These are phyloP conservation scores for Fusarium humuli DNA, from an alignment of 2,329 filamentous ascomycete genomes.

Conservation along the genomic window DNA sequence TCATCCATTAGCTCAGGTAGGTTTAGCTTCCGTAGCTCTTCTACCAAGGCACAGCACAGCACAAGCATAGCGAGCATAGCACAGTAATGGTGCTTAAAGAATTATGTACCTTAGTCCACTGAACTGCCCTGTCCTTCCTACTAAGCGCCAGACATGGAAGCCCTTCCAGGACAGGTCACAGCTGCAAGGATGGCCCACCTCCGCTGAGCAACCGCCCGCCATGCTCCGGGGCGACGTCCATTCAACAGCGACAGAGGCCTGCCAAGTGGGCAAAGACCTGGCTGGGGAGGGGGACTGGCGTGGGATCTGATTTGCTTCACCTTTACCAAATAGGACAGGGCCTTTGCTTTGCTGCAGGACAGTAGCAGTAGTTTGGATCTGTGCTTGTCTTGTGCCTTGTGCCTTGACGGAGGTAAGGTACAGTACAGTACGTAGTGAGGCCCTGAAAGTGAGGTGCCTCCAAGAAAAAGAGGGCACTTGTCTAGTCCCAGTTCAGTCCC, in stretches of 20 bases:
- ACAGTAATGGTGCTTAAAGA: neutral
- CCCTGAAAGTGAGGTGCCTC: slow-evolving; percentile 7
- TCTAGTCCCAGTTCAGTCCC: neutral
- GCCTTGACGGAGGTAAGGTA: slow-evolving; percentile 36
- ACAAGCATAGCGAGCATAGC: slow-evolving; percentile 29
- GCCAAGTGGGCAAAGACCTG: slow-evolving; percentile 35
- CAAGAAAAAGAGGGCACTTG: slow-evolving; percentile 1
- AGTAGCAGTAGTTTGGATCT: slow-evolving; percentile 6
- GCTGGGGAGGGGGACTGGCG: slow-evolving; percentile 38
- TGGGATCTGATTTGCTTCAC: slow-evolving; percentile 43
- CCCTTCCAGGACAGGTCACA: slow-evolving; percentile 16
- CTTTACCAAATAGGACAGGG: slow-evolving; percentile 5
- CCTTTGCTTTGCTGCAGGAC: slow-evolving; percentile 20
- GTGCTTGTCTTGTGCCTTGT: slow-evolving; percentile 26
- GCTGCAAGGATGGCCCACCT: slow-evolving; percentile 44
- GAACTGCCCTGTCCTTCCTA: slow-evolving; percentile 22
- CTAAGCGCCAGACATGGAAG: slow-evolving; percentile 42
- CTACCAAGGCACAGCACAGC: slow-evolving; percentile 21
- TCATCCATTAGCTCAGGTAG: slow-evolving; percentile 22
- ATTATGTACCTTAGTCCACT: neutral
- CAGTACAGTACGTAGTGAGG: slow-evolving; percentile 5
- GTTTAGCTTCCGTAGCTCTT: neutral
- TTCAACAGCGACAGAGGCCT: slow-evolving; percentile 39
- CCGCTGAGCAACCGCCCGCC: slow-evolving; percentile 46
- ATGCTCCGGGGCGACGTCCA: slow-evolving; percentile 40